phyloP scores from a whole-genome alignment of 2,329 filamentous ascomycete genomes.

The Xylaria sp. region DNA sequence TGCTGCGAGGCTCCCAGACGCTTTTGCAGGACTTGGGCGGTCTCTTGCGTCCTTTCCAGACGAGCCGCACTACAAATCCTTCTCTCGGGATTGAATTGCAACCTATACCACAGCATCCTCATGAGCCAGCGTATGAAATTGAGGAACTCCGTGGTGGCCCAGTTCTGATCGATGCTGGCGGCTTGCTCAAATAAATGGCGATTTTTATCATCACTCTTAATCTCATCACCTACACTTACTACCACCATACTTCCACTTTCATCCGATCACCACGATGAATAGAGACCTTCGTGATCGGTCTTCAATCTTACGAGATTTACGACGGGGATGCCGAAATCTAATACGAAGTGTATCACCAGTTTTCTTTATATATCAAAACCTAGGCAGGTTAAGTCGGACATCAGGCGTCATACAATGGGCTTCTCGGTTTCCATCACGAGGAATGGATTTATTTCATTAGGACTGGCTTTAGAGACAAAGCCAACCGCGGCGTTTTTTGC shows the following conservation, averaged over 20 bases:
- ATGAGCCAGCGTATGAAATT: slow-evolving; percentile 43
- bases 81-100: slow-evolving; percentile 52
- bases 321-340: slow-evolving; percentile 30
- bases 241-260: neutral
- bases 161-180: slow-evolving; percentile 48
- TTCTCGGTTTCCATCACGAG: slow-evolving; percentile 7
- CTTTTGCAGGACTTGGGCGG: slow-evolving; percentile 65
- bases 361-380: slow-evolving; percentile 26
- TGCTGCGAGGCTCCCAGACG: slow-evolving; percentile 60
- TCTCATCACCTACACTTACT: neutral
- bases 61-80: slow-evolving; percentile 41
- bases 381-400: slow-evolving; percentile 14
- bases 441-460: slow-evolving; percentile 5
- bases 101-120: slow-evolving; percentile 51
- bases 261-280: neutral
- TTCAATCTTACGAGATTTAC: slow-evolving; percentile 34
- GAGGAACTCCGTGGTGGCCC: slow-evolving; percentile 41
- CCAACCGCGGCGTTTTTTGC: slow-evolving; percentile 18
- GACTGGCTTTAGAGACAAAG: slow-evolving; percentile 16
- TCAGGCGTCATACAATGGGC: slow-evolving; percentile 10
- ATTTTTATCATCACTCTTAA: neutral
- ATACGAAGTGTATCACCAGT: slow-evolving; percentile 34
- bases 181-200: slow-evolving; percentile 43
- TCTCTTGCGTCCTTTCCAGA: slow-evolving; percentile 51
- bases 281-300: neutral